Conservation (phyloP, 1,139 yeast genomes). For the Waltiozyma sp. region DNA sequence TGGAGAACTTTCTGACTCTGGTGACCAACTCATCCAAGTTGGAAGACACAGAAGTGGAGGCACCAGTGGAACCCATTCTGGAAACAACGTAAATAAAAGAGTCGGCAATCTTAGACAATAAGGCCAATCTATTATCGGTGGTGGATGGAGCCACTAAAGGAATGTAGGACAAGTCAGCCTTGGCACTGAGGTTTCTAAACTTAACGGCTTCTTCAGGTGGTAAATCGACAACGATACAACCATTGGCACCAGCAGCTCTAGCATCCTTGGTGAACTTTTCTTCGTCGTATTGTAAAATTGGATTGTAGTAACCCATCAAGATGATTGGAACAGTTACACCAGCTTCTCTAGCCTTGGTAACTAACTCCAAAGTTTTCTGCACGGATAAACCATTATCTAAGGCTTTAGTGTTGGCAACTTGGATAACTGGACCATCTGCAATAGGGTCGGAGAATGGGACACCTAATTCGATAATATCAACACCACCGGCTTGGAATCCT, state of each 20-base stretch:
- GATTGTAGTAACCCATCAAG: slow-evolving; percentile 97
- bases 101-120: slow-evolving; percentile 78
- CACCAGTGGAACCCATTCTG: slow-evolving; percentile 97
- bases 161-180: slow-evolving; percentile 66
- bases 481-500: slow-evolving; percentile 91
- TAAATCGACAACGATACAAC: slow-evolving; percentile 85
- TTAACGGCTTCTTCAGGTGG: slow-evolving; percentile 97
- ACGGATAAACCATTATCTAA: slow-evolving; percentile 75
- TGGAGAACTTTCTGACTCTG: slow-evolving; percentile 65
- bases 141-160: slow-evolving; percentile 97
- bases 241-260: slow-evolving; percentile 84
- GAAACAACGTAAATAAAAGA: slow-evolving; percentile 93
- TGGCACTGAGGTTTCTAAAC: slow-evolving; percentile 63
- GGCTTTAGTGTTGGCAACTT: slow-evolving; percentile 71
- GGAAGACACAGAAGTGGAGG: slow-evolving; percentile 49
- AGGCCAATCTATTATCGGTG: slow-evolving; percentile 72
- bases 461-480: slow-evolving; percentile 89
- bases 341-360: slow-evolving; percentile 58
- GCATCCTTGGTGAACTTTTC: slow-evolving; percentile 68
- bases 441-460: slow-evolving; percentile 98
- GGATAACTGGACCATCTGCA: slow-evolving; percentile 97
- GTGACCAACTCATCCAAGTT: slow-evolving; percentile 60
- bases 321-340: slow-evolving; percentile 87
- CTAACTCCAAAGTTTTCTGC: slow-evolving; percentile 54
- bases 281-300: slow-evolving; percentile 85